Percentiles rank a stretch among this genome's conserved stretches.
These are phyloP conservation scores for Sequoia sempervirens DNA, from an alignment of 75 land plant species.

Conservation along the genomic window DNA sequence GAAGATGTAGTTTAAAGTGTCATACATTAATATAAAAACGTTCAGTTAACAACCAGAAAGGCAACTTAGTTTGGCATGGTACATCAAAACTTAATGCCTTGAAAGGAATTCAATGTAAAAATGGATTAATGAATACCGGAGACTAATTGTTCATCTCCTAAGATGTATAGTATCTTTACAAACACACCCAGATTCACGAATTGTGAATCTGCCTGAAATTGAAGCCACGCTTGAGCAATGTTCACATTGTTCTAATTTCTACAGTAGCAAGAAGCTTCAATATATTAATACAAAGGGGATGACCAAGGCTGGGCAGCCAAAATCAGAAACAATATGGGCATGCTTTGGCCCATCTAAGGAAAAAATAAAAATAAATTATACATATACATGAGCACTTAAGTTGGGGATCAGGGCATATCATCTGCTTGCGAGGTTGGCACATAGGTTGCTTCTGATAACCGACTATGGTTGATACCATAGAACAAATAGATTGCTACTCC, in stretches of 20 bases:
- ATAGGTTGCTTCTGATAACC: conserved; percentile 53
- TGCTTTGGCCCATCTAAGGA: background rate
- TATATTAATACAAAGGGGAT: background rate
- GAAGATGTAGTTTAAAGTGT: background rate
- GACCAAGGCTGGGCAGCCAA: conserved; percentile 2
- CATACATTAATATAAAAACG: background rate
- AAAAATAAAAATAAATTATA: background rate
- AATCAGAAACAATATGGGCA: conserved; percentile 6
- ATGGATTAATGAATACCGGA: background rate
- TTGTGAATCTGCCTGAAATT: conserved; percentile 1
- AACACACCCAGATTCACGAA: background rate
- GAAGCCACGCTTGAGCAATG: background rate
- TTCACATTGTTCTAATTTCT: background rate
- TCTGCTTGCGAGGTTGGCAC: conserved; percentile 56
- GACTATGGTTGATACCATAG: conserved; percentile 81
- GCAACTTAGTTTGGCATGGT: background rate
- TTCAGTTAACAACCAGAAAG: background rate
- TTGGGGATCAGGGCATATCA: conserved; percentile 23
- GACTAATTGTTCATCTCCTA: background rate
- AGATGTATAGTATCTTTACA: conserved; percentile 1
- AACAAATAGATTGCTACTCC: conserved; percentile 71
- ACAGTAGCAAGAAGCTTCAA: background rate
- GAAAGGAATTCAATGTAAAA: background rate
- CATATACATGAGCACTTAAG: background rate
- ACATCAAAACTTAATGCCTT: background rate